These are phyloP conservation scores for Collybia mongolica DNA, from an alignment of 768 basidiomycete genomes.

Conservation along the genomic window DNA sequence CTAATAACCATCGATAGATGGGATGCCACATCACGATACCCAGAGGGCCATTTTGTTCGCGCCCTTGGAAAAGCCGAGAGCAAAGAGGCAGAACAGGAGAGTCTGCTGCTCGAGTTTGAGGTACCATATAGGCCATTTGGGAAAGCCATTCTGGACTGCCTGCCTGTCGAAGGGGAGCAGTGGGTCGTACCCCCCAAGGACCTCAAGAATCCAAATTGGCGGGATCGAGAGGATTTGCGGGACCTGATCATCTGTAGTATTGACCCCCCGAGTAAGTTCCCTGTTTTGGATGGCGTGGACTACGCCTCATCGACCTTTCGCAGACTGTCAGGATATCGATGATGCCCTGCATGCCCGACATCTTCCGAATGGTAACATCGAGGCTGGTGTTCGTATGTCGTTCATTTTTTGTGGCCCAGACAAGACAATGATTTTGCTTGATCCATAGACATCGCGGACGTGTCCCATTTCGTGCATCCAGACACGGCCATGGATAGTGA, in stretches of 20 bases:
- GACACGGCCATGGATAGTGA: constrained; percentile 97
- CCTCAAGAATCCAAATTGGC: constrained; percentile 52
- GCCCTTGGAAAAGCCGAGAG: constrained; percentile 88
- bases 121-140: constrained; percentile 96
- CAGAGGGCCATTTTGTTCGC: constrained; percentile 96
- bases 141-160: constrained; percentile 88
- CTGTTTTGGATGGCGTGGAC: neutral
- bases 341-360: constrained; percentile 91
- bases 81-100: constrained; percentile 96
- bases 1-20: constrained; percentile 94
- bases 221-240: constrained; percentile 83
- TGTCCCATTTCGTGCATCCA: constrained; percentile 91
- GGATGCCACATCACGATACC: constrained; percentile 85
- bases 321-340: constrained; percentile 97
- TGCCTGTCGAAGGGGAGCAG: constrained; percentile 84
- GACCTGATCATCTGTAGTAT: constrained; percentile 91
- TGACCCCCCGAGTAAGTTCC: constrained; percentile 79
- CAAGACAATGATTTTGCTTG: neutral
- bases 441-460: constrained; percentile 93
- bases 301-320: neutral
- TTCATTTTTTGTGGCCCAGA: constrained; percentile 1
- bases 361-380: constrained; percentile 90
- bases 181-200: constrained; percentile 91
- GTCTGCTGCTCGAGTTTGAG: constrained; percentile 89
- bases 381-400: constrained; percentile 95